Conservation (phyloP, 2,329 filamentous ascomycete genomes). For the Penicillium hordei region DNA sequence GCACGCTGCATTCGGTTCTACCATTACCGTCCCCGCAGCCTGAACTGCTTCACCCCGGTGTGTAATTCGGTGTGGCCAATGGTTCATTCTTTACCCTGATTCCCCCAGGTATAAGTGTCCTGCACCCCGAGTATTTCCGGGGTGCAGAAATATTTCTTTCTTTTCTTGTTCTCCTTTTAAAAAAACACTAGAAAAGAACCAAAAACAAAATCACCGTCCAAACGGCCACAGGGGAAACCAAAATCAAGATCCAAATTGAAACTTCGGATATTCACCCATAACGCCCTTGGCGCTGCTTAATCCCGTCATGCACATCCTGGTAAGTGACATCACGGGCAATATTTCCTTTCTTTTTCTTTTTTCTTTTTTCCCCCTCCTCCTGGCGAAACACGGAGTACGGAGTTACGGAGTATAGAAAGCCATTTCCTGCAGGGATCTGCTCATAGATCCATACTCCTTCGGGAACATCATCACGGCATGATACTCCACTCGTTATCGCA, state of each 20-base stretch:
- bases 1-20: slow-evolving; percentile 35
- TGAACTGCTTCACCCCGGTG: slow-evolving; percentile 31
- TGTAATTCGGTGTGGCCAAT: slow-evolving; percentile 20
- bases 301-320: slow-evolving; percentile 48
- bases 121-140: slow-evolving; percentile 7
- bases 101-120: slow-evolving; percentile 19
- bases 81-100: slow-evolving; percentile 24
- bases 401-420: background rate
- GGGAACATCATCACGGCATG: background rate
- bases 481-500: background rate
- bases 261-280: slow-evolving; percentile 1
- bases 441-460: background rate
- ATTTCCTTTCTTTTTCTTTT: background rate
- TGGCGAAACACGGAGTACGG: background rate
- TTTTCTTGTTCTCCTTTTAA: background rate
- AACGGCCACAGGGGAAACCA: background rate
- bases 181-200: background rate
- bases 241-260: slow-evolving; percentile 1
- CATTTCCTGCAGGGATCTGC: background rate
- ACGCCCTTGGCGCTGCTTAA: slow-evolving; percentile 13
- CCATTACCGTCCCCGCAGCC: slow-evolving; percentile 25
- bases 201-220: background rate
- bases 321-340: slow-evolving; percentile 30
- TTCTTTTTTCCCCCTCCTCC: background rate
- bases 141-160: slow-evolving; percentile 7